Percentiles rank a stretch among this genome's conserved stretches.
phyloP scores from a whole-genome alignment of 2,329 filamentous ascomycete species.

The Diaporthe aspalathi region DNA sequence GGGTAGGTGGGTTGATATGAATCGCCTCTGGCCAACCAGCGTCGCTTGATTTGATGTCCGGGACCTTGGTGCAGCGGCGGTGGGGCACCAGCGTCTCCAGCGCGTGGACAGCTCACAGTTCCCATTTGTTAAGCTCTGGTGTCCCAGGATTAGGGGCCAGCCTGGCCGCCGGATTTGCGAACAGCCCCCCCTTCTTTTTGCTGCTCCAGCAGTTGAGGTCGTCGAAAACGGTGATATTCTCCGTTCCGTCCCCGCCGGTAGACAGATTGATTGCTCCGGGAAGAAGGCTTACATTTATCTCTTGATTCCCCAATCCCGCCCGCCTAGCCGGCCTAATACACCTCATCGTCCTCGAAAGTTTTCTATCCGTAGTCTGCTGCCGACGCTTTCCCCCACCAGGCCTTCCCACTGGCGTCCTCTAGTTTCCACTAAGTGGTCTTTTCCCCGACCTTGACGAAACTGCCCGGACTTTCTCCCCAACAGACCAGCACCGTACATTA shows the following conservation, averaged over 20 bases:
- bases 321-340: neutral
- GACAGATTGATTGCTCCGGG: slow-evolving; percentile 13
- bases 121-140: slow-evolving; percentile 28
- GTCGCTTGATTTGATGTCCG: slow-evolving; percentile 34
- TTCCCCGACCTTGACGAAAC: slow-evolving; percentile 2
- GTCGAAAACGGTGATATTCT: slow-evolving; percentile 13
- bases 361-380: neutral
- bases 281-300: slow-evolving; percentile 32
- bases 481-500: slow-evolving; percentile 34
- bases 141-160: neutral
- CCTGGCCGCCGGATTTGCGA: slow-evolving; percentile 15
- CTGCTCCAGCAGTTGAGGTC: neutral
- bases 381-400: neutral
- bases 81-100: slow-evolving; percentile 19
- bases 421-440: slow-evolving; percentile 1
- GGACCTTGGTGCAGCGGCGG: slow-evolving; percentile 15
- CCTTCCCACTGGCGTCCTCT: slow-evolving; percentile 9
- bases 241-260: slow-evolving; percentile 29
- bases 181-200: slow-evolving; percentile 4
- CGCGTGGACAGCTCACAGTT: slow-evolving; percentile 18
- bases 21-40: slow-evolving; percentile 32
- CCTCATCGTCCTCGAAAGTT: slow-evolving; percentile 17
- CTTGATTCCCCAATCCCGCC: slow-evolving; percentile 32
- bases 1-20: too few species aligned
- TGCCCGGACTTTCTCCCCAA: slow-evolving; percentile 18